Conservation (phyloP, 2,329 filamentous ascomycete genomes). For the Mycosphaerelloides madeirae region DNA sequence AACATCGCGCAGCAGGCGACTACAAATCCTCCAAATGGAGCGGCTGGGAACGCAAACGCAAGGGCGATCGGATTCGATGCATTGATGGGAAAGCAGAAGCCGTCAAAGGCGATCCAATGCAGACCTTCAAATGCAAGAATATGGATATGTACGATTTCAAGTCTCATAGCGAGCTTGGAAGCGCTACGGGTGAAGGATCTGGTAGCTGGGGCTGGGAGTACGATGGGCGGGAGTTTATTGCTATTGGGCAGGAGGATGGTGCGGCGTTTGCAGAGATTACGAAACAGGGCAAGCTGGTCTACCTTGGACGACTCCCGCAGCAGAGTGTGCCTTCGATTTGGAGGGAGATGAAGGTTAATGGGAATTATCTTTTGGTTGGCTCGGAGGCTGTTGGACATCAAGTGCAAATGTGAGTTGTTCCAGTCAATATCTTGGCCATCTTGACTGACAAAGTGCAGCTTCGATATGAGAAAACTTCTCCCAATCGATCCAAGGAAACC, state of each 20-base stretch:
- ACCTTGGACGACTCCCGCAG: conserved; percentile 51
- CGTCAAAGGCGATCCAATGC: conserved; percentile 42
- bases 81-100: conserved; percentile 43
- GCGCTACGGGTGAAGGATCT: conserved; percentile 39
- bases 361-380: conserved; percentile 42
- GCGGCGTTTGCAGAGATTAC: conserved; percentile 53
- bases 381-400: conserved; percentile 48
- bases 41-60: conserved; percentile 10
- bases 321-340: conserved; percentile 46
- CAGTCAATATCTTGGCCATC: too few relatives aligned
- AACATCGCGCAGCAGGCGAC: conserved; percentile 20
- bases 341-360: conserved; percentile 50
- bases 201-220: conserved; percentile 54
- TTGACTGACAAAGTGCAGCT: conserved; percentile 26
- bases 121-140: conserved; percentile 32
- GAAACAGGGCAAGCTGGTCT: conserved; percentile 48
- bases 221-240: conserved; percentile 52
- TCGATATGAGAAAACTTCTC: conserved; percentile 58
- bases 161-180: conserved; percentile 51
- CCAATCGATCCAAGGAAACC: conserved; percentile 43
- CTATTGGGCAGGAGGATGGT: conserved; percentile 53
- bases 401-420: conserved; percentile 45
- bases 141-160: conserved; percentile 47
- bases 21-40: conserved; percentile 20
- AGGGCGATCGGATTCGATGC: conserved; percentile 29